Evolutionary conservation across 352 stramenopile genomes (phyloP), one percentile per base, ranked within the genome.

Genomic region (Aphanomyces stellatus): DNA sequence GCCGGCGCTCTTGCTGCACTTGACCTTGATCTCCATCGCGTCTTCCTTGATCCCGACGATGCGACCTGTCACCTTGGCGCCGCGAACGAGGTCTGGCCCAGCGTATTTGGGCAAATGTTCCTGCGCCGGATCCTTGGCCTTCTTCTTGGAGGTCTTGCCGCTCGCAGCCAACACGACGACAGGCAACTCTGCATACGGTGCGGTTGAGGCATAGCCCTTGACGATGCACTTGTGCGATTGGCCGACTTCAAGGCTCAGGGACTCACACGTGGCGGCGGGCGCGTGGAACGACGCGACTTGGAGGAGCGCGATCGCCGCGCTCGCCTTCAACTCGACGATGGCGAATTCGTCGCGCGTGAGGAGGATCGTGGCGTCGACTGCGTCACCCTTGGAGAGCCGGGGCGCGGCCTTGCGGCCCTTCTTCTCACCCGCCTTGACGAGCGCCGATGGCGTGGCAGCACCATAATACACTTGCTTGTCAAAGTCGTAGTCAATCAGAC

Each of bases 401-500:
- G 77, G 69, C 63, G 77, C 76, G 62, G 87, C 79, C 69, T 91
- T 91, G 62, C 75, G 78, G 3, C 72, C 76, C 57, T 91, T 90
- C 69, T 89, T 93, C 0, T 76, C 75, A 31, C 82, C 78, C 28
- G 53, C 81, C 56, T 79, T 76, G 2, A 90, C 82, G 7, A 93
- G 72, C n/a, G 63, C 59, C 2, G 69, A 15, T 22, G 35, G 66
- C 33, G 82, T 76, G 11, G 77, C 69, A 25, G 71, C 62, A 10
- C 75, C 87, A 48, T 84, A 93, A 70, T 84, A 95, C 37, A 96
- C 78, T 42, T 77, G 76, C 76, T 94, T 96, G 30, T 87, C 87
- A 51, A 88, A 88, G 65, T 96, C 86, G 69, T 88, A 96, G 72
- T 96, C 85, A 1, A 87, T 82, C 2, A 94, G 73, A 15, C 89